These are phyloP conservation scores for Monilinia laxa DNA, from an alignment of 2,329 filamentous ascomycete species.

Conservation along the genomic window DNA sequence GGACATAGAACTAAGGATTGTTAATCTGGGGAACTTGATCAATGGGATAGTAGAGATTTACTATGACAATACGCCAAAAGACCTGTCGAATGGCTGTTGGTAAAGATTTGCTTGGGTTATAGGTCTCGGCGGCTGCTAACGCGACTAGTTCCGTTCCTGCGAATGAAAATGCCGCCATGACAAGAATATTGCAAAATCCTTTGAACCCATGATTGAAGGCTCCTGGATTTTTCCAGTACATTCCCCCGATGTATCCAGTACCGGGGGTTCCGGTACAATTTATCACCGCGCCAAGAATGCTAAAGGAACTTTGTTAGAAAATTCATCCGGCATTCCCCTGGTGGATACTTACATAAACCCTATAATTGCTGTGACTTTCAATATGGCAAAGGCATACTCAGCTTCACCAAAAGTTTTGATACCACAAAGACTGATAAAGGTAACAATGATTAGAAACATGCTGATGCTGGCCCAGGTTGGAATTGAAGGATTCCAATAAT, in stretches of 20 bases:
- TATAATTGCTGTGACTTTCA: slow-evolving; percentile 85
- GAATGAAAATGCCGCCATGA: slow-evolving; percentile 74
- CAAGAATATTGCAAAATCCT: slow-evolving; percentile 73
- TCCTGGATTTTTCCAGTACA: slow-evolving; percentile 75
- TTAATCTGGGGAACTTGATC: slow-evolving; percentile 39
- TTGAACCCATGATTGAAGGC: slow-evolving; percentile 83
- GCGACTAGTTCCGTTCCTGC: slow-evolving; percentile 76
- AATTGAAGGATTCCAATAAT: slow-evolving; percentile 75
- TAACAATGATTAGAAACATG: slow-evolving; percentile 73
- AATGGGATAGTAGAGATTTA: slow-evolving; percentile 56
- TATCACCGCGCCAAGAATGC: slow-evolving; percentile 80
- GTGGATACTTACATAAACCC: slow-evolving; percentile 71
- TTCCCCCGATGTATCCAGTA: slow-evolving; percentile 76
- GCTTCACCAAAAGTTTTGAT: slow-evolving; percentile 88
- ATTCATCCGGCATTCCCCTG: background rate
- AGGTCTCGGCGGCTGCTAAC: slow-evolving; percentile 74
- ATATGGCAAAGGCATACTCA: slow-evolving; percentile 81
- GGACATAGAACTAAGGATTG: slow-evolving; percentile 69
- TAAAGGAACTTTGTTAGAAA: slow-evolving; percentile 41
- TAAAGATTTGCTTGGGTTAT: slow-evolving; percentile 76
- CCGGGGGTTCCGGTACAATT: slow-evolving; percentile 77
- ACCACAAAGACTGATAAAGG: slow-evolving; percentile 82
- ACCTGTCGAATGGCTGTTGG: slow-evolving; percentile 90
- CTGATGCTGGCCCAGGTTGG: slow-evolving; percentile 80
- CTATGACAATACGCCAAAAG: slow-evolving; percentile 87